Base-by-base conservation (phyloP, 352 stramenopile species). In the Phytopythium litorale region DNA sequence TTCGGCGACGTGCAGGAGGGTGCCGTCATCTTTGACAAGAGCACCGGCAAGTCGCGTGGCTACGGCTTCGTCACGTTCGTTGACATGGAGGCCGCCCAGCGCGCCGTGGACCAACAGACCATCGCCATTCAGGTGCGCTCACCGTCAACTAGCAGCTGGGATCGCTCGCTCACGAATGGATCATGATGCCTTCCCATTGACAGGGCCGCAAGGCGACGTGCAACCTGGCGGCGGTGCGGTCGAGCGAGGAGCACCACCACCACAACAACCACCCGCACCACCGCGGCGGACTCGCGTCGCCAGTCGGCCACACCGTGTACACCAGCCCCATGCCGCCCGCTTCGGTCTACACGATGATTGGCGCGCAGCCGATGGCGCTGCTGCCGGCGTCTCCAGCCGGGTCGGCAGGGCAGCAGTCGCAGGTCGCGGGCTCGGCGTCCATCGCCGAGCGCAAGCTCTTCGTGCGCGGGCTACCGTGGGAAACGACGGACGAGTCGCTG, bases 31-130 rank as follows among this genome's bases (percentile, higher is more conserved):
- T 78, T 71, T 42, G 79, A 92, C 65, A 87, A 88, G 63, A 53
- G 52, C 48, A 81, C 68, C 9, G 72, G 73, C 62, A 92, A 88
- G 57, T 89, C 81, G 35, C 72, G 71, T 50, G 76, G 84, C 55
- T 88, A 74, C 45, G 81, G 81, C 28, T 89, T 87, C 56, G 70
- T 92, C 56, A 91, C 75, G 12, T 92, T 90, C 61, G 58, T 68
- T 19, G 76, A 91, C 37, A 85, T 88, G 71, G 80, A 89, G 38
- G 68, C 69, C 16, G 78, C 84, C 11, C 62, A 86, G 48, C 71
- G 65, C 9, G 79, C 72, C 12, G 38, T 88, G n/a, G 58, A 79
- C 52, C 71, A 73, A 40, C 73, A 89, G 59, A 72, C 59, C 7
- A 63, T 85, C 54, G 64, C 78, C 32, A 87, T 92, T 40, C 76